These are phyloP conservation scores for Leccinum proliferum DNA, from an alignment of 1,284 basidiomycete species.

Conservation along the genomic window DNA sequence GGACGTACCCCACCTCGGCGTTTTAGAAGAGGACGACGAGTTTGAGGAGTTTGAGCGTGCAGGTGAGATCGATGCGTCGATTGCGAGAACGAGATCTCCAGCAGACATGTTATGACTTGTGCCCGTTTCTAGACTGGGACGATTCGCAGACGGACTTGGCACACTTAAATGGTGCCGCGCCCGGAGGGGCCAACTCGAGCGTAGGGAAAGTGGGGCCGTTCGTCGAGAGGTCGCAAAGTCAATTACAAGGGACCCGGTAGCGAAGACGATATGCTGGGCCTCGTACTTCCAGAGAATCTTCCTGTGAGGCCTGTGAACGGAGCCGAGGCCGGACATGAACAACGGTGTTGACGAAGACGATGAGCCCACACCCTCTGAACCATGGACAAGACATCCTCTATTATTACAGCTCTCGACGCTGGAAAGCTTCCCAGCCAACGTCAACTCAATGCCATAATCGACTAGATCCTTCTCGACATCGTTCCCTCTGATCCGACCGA, in stretches of 20 bases:
- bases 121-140: too few relatives aligned
- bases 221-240: constrained; percentile 43
- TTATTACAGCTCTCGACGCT: constrained; percentile 58
- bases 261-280: constrained; percentile 27
- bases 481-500: constrained; percentile 38
- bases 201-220: constrained; percentile 26
- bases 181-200: too few relatives aligned
- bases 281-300: too few relatives aligned
- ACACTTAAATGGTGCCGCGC: too few relatives aligned
- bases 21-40: constrained; percentile 81
- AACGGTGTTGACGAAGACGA: too few relatives aligned
- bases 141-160: too few relatives aligned
- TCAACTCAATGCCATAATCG: constrained; percentile 44
- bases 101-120: too few relatives aligned
- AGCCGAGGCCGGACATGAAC: too few relatives aligned
- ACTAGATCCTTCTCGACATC: constrained; percentile 43
- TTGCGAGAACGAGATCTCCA: constrained; percentile 17
- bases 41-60: constrained; percentile 76
- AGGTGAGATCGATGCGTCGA: constrained; percentile 38
- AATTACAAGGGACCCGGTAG: constrained; percentile 39
- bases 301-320: too few relatives aligned
- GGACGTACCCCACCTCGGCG: constrained; percentile 52
- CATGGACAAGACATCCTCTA: constrained; percentile 45
- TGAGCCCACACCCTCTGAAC: too few relatives aligned
- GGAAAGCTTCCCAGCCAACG: constrained; percentile 58